phyloP scores from a whole-genome alignment of 192 early-diverging fungal genomes.

The Jimgerdemannia lactiflua region DNA sequence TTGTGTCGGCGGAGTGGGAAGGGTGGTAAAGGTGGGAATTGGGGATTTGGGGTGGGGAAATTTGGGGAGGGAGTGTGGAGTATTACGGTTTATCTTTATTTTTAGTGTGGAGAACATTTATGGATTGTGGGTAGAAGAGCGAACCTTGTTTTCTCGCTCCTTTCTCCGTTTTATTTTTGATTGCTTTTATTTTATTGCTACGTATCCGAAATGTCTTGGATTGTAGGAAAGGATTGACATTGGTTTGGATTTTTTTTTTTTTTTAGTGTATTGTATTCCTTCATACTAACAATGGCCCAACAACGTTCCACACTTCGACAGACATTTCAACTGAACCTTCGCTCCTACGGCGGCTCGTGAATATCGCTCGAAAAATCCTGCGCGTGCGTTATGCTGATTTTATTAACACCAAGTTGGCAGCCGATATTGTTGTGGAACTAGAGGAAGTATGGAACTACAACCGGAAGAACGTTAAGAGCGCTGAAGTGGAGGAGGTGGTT shows the following conservation, averaged over 20 bases:
- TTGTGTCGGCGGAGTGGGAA: too few species aligned
- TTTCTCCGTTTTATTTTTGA: too few species aligned
- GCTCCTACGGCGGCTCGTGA: background rate
- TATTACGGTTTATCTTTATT: too few species aligned
- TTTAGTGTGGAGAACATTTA: too few species aligned
- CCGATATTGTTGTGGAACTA: slow-evolving; percentile 61
- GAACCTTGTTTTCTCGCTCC: too few species aligned
- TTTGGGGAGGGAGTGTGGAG: background rate
- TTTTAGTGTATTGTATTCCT: background rate
- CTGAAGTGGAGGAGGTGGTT: slow-evolving; percentile 58
- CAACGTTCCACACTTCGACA: slow-evolving; percentile 51
- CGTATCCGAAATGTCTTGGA: too few species aligned
- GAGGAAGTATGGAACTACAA: slow-evolving; percentile 60
- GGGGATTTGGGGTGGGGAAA: too few species aligned
- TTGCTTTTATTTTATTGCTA: too few species aligned
- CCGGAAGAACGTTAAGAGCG: slow-evolving; percentile 31
- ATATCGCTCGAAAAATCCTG: slow-evolving; percentile 47
- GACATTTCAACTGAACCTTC: slow-evolving; percentile 45
- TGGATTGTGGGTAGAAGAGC: too few species aligned
- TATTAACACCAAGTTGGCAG: slow-evolving; percentile 41
- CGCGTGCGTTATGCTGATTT: slow-evolving; percentile 49
- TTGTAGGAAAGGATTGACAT: too few species aligned
- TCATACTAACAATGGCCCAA: slow-evolving; percentile 3
- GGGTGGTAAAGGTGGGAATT: background rate
- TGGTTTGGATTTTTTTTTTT: background rate